Base-by-base conservation (phyloP, 2,329 filamentous ascomycete genomes). In the Cladophialophora bantiana region DNA sequence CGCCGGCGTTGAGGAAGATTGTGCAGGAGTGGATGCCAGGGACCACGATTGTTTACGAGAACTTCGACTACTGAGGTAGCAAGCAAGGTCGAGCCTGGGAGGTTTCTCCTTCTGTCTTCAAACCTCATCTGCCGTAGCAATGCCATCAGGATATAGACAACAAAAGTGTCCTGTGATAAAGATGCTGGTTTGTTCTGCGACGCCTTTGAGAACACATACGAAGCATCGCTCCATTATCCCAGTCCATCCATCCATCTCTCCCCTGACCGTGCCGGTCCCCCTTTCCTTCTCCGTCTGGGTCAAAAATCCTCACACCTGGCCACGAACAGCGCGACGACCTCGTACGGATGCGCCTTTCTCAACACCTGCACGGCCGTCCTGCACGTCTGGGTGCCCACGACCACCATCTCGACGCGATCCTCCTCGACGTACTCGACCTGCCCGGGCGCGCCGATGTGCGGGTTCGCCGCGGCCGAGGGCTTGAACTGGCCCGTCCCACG, bases 31-130 rank as follows among this genome's bases (percentile, higher is more conserved):
- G 87, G 88, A 72, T 88, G 64, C 78, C 79, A 0, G 84, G 83
- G 0, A 85, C 87, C 72, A 80, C 82, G 38, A 78, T 88, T 42
- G 78, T 83, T 1, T 85, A 81, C 78, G 88, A 89, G 75, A 86
- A 87, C 72, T 90, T 90, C 76, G 81, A 82, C 38, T 89, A 89
- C 73, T 89, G 50, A 59, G 54, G 2, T 9, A 20, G 20, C 15
- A 58, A 34, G 50, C 26, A 12, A 48, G 48, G 50, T 20, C 12
- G 5, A 12, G 12, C 10, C 10, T 3, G 7, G 9, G 45, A 48
- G n/a, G 1, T 6, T 26, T 10, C 13, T 20, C 26, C 9, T 50
- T 12, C 26, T 26, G 13, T 50, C 26, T 10, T 26, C 45, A 26
- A 2, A 50, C 12, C 1, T 50, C 15, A 26, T 26, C 18, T 50